Evolutionary conservation across 352 stramenopile species (phyloP), one percentile per base, ranked within the genome.

Genomic region (Phytophthora fragariaefolia): DNA sequence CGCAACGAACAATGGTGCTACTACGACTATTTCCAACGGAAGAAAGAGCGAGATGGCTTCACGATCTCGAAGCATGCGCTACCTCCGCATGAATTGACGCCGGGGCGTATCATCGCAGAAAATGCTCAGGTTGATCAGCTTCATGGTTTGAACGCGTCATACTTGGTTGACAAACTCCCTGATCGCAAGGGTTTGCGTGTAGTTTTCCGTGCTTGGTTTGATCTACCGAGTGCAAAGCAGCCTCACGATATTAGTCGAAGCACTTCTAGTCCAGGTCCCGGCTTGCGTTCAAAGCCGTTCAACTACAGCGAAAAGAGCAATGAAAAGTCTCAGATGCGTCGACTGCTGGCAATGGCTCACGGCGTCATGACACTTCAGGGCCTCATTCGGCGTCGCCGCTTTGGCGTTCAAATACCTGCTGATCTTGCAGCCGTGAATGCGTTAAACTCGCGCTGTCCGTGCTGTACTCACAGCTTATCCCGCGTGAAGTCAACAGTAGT

Each of bases 361-460:
- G 74, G 69, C 9, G 62, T 76, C 3, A 67, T 50, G 12, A 68
- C 73, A 9, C 62, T 89, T 12, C 69, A 77, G 2, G 59, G 67
- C 13, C 50, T 91, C 18, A 69, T 92, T 13, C 76, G 76, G 12
- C 78, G 83, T 42, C 78, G 79, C 2, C 78, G 83, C 2, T 77
- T 91, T 13, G 82, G 80, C 15, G 69, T 79, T 1, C 83, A 91
- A 60, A 73, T 75, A 18, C 71, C 89, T 5, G 63, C 74, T 1
- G 74, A 90, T 65, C 48, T 65, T 12, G 71, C 49, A 9, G 49
- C 66, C 6, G 56, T 82, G 8, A 48, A 77, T 4, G 61, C 73
- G 1, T 67, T 56, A 5, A 92, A 89, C 56, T 50, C 66, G 7
- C 76, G 68, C 45, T 92, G 83, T 51, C 73, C 83, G 18, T 82